Conservation (phyloP, 2,329 filamentous ascomycete species). For the Clarireedia homoeocarpa region DNA sequence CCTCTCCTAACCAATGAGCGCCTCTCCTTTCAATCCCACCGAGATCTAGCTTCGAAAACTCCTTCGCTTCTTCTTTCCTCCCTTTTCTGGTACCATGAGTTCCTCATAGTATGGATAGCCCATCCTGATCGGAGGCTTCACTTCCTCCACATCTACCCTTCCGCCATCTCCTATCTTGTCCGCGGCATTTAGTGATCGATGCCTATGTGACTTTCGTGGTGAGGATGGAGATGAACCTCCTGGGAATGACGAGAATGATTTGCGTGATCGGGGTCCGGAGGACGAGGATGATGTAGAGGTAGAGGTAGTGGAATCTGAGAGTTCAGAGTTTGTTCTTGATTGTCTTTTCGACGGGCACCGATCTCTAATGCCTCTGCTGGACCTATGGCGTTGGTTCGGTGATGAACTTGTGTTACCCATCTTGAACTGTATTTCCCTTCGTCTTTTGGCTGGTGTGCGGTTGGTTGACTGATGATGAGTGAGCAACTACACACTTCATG, state of each 20-base stretch:
- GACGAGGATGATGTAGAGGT: not conserved
- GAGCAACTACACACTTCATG: not conserved
- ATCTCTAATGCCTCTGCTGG: not conserved
- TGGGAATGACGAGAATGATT: not conserved
- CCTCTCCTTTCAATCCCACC: too few species aligned
- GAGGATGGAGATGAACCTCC: not conserved
- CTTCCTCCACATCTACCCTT: not conserved
- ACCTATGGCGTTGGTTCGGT: not conserved
- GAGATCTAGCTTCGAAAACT: not conserved
- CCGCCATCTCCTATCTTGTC: not conserved
- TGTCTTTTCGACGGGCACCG: not conserved
- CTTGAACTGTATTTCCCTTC: not conserved
- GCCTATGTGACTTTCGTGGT: not conserved
- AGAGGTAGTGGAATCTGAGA: not conserved
- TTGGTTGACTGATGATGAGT: not conserved
- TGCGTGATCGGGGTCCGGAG: not conserved
- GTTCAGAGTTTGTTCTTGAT: not conserved
- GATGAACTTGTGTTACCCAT: constrained; percentile 7
- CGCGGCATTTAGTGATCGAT: not conserved
- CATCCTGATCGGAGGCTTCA: constrained; percentile 5
- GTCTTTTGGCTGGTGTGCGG: not conserved
- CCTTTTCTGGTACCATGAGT: not conserved
- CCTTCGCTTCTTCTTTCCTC: constrained; percentile 1
- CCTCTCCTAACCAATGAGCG: too few species aligned
- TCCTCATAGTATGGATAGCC: constrained; percentile 12